Base-by-base conservation (phyloP, 345 rosid genomes). In the Rhizophora apiculata region DNA sequence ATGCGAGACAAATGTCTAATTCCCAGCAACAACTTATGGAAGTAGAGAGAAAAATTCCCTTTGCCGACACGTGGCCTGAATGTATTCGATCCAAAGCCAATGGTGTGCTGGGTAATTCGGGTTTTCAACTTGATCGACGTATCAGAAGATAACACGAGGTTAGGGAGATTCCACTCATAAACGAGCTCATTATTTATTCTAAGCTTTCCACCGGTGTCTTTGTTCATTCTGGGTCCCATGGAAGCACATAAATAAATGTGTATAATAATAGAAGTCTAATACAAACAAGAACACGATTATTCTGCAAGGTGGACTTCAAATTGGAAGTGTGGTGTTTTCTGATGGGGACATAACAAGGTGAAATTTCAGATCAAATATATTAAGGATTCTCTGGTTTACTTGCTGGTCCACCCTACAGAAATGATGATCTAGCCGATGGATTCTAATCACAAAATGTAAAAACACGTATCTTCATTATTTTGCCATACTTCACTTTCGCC, bases 11-110 rank as follows among this genome's bases (percentile, higher is more conserved):
- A 54, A 55, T 61, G 68, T 36, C 63, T 0, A 8, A 2, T 65
- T 32, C 9, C 6, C 6, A 31, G 15, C 31, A 19, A 21, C 63
- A 27, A 43, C 30, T 59, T 58, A 10, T 5, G 24, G 74, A 75
- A 70, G 64, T 36, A 21, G 63, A 15, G 8, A 49, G 9, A 39
- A 36, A 57, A 61, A n/a, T 8, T 8, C 0, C 48, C 18, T 26
- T 3, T 0, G 3, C 1, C 56, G 74, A 75, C 80, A 74, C 81
- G 68, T 76, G 85, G 75, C 74, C 3, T 49, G 0, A 22, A n/a
- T 6, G 57, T 72, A 81, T 81, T 79, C 72, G 82, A 72, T 67
- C 60, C 73, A 64, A 68, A 75, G 76, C n/a, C 22, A 65, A 43
- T 66, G 32, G 68, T 67, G 67, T 46, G 70, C 68, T 60, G 51